Conservation (phyloP, 441 rosid species). For the Geranium incanum region DNA sequence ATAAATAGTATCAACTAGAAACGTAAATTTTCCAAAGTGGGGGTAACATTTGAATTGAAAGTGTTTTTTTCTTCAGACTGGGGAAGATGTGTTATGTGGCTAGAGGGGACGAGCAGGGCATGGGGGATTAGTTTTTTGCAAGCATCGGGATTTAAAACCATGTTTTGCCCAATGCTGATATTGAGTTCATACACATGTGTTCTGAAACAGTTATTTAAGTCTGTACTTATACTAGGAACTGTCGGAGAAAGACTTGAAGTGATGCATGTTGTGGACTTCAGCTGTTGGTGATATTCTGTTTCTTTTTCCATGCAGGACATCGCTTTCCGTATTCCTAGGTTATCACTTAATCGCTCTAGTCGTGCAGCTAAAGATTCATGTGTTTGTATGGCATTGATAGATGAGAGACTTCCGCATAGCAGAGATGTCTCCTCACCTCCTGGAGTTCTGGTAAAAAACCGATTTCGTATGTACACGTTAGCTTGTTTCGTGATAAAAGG, state of each 20-base stretch:
- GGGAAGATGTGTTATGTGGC: background rate
- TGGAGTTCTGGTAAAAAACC: slow-evolving; percentile 45
- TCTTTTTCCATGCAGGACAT: slow-evolving; percentile 29
- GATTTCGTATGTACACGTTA: slow-evolving; percentile 2
- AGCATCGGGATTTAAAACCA: background rate
- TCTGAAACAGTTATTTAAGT: background rate
- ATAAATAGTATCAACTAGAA: background rate
- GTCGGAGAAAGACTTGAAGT: background rate
- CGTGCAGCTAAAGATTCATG: slow-evolving; percentile 21
- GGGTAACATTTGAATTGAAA: background rate
- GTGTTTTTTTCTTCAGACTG: background rate
- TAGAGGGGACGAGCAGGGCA: background rate
- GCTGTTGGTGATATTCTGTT: slow-evolving; percentile 2
- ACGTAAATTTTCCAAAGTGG: too few species aligned
- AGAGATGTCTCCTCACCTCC: slow-evolving; percentile 41
- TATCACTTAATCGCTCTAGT: slow-evolving; percentile 25
- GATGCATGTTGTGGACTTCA: background rate
- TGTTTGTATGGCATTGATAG: slow-evolving; percentile 60
- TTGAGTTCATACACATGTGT: background rate
- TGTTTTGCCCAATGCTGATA: background rate
- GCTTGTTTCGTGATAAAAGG: background rate
- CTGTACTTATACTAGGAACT: background rate
- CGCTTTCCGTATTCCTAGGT: slow-evolving; percentile 24
- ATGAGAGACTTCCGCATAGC: slow-evolving; percentile 44
- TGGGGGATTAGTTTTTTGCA: background rate